Evolutionary conservation across 352 stramenopile species (phyloP).

Genomic region (Phytophthora quininea): DNA sequence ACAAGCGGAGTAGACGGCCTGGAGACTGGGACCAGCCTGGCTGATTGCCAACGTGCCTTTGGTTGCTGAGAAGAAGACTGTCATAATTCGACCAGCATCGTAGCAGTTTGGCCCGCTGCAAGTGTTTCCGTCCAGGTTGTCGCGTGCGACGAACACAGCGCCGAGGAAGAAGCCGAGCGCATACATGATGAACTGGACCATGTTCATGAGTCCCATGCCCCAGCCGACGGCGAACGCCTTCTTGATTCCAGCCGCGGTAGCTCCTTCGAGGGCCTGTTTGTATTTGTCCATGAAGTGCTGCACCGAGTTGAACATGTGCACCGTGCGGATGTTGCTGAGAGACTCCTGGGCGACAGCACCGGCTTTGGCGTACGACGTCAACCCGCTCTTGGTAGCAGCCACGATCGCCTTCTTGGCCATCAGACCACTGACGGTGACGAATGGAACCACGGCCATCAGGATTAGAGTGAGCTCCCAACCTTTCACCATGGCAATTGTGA

Average conservation of each 20-base stretch:
- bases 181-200: constrained; percentile 46
- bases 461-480: constrained; percentile 65
- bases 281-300: constrained; percentile 48
- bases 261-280: constrained; percentile 29
- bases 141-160: constrained; percentile 30
- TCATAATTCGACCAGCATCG: constrained; percentile 49
- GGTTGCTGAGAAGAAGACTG: constrained; percentile 54
- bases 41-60: constrained; percentile 47
- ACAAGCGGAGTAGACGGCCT: constrained; percentile 42
- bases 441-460: constrained; percentile 49
- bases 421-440: constrained; percentile 35
- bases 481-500: constrained; percentile 53
- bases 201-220: constrained; percentile 47
- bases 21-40: constrained; percentile 42
- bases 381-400: constrained; percentile 18
- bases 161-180: constrained; percentile 62
- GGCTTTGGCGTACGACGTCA: constrained; percentile 41
- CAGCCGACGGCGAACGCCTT: constrained; percentile 45
- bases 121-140: constrained; percentile 33
- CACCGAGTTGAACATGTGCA: constrained; percentile 64
- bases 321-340: constrained; percentile 59
- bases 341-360: constrained; percentile 54
- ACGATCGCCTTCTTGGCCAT: constrained; percentile 36
- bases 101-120: constrained; percentile 41
- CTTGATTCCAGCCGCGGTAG: constrained; percentile 37